Base-by-base conservation (phyloP, 1,284 basidiomycete species). In the Sporisorium iseilematis-ciliati region DNA sequence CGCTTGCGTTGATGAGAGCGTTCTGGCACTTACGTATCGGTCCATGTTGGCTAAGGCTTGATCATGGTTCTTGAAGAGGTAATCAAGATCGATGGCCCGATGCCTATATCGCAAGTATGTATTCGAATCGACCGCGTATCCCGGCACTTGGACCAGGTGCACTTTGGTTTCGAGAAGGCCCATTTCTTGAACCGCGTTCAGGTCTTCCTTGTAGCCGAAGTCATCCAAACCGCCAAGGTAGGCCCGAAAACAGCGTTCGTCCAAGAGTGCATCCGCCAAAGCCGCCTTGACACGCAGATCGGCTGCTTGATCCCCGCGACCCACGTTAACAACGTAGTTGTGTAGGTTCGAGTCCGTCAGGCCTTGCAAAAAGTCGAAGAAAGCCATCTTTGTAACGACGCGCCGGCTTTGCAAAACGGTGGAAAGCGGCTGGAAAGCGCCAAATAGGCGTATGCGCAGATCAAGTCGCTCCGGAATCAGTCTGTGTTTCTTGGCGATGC, bases 171-270 rank as follows among this genome's bases (percentile, higher is more conserved):
- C 57, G 3, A 75, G 51, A n/a, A 66, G 25, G 12, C 64, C 68
- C 23, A 23, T 25, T 16, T 55, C 42, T 2, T 58, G 42, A n/a
- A 75, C 64, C 23, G 57, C 51, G 11, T 26, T 20, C 48, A 76
- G 57, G 6, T 76, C 74, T 21, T 65, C 65, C 29, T 31, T 56
- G 52, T 76, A 76, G 1, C 74, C 74, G 20, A 56, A 72, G 48
- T 76, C 74, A 40, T 76, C 74, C 33, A 76, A 41, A 3, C 74
- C 74, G 29, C 74, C 74, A 21, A 76, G 40, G 23, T 76, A 76
- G 20, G 55, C 74, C 2, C 56, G 54, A 35, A 52, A 72, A 38
- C 74, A 76, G 33, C 51, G 42, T 12, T 58, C 58, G n/a, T 76
- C 74, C 10, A n/a, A 57, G 7, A 76, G 10, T 18, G 65, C 67